These are phyloP conservation scores for Cutaneotrichosporon cavernicola DNA, from an alignment of 1,284 basidiomycete genomes.

Conservation along the genomic window DNA sequence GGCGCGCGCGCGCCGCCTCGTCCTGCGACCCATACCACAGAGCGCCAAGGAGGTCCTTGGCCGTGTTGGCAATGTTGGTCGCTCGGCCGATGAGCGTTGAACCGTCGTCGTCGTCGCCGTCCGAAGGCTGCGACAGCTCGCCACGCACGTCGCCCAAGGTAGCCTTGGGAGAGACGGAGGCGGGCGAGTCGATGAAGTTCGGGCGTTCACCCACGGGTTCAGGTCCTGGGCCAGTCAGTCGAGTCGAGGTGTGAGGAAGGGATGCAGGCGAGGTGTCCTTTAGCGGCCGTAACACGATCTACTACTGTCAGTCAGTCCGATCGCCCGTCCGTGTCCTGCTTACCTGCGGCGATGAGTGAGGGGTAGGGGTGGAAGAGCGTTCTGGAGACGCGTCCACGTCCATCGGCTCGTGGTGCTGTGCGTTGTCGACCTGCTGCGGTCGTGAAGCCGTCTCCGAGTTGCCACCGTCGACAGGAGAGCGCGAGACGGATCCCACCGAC, in stretches of 20 bases:
- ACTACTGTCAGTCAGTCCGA: constrained; percentile 32
- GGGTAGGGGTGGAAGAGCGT: constrained; percentile 50
- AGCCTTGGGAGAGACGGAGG: constrained; percentile 8
- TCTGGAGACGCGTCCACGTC: constrained; percentile 47
- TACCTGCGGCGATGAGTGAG: constrained; percentile 55
- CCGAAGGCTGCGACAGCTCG: constrained; percentile 19
- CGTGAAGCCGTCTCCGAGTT: constrained; percentile 7
- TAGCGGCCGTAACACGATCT: constrained; percentile 49
- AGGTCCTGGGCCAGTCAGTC: constrained; percentile 5
- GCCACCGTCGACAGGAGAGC: constrained; percentile 22
- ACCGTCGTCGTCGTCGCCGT: constrained; percentile 38
- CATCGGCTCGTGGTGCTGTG: constrained; percentile 36
- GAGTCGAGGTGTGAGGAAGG: constrained; percentile 41
- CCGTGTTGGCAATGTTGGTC: constrained; percentile 53
- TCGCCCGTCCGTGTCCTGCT: constrained; percentile 26
- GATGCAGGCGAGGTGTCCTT: constrained; percentile 51
- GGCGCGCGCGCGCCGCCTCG: not conserved
- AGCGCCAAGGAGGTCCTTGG: constrained; percentile 53
- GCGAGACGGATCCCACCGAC: constrained; percentile 21
- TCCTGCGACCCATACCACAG: constrained; percentile 48
- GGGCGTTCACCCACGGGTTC: constrained; percentile 10
- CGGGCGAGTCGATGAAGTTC: constrained; percentile 20
- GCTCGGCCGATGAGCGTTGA: constrained; percentile 50
- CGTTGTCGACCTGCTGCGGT: constrained; percentile 31
- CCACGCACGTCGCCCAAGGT: constrained; percentile 6